Evolutionary conservation across 768 basidiomycete species (phyloP), one percentile per base, ranked within the genome.

Genomic region (Nidularia pulvinata): DNA sequence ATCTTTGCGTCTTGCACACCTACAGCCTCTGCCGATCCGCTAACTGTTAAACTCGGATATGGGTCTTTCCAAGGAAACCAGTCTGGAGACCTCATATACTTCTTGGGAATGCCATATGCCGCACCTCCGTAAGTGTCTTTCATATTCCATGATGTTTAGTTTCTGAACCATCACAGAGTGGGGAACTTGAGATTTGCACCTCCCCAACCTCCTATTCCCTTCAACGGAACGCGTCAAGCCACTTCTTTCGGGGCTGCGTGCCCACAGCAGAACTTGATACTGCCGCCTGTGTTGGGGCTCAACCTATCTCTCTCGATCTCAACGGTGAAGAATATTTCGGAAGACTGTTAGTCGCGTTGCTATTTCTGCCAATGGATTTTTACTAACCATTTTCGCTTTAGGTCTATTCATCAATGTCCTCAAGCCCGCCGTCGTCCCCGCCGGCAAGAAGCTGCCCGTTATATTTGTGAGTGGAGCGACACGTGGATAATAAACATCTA

Each of bases 321-420:
- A n/a, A n/a, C n/a, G n/a, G n/a, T n/a, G n/a, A n/a, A n/a, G n/a
- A n/a, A n/a, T n/a, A n/a, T n/a, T n/a, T n/a, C n/a, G n/a, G n/a
- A n/a, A n/a, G n/a, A n/a, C n/a, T n/a, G n/a, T n/a, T n/a, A n/a
- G n/a, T n/a, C n/a, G n/a, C n/a, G n/a, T n/a, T n/a, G n/a, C n/a
- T n/a, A n/a, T n/a, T n/a, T n/a, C n/a, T n/a, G n/a, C n/a, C n/a
- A n/a, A n/a, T n/a, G n/a, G n/a, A n/a, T n/a, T n/a, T n/a, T n/a
- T n/a, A n/a, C n/a, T n/a, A n/a, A n/a, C n/a, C n/a, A n/a, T n/a
- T n/a, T n/a, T n/a, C n/a, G n/a, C n/a, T n/a, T n/a, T n/a, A 70
- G 77, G 78, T 59, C 61, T 81, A 13, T 73, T 65, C 14, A 54
- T 81, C 36, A 78, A 80, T 44, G 70, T 81, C 10, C 48, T 75